A percentile compares a stretch with the other conserved stretches of the same genome.
These are phyloP conservation scores for Cinnamomum chago DNA, from an alignment of 164 flowering plant species.

Conservation along the genomic window DNA sequence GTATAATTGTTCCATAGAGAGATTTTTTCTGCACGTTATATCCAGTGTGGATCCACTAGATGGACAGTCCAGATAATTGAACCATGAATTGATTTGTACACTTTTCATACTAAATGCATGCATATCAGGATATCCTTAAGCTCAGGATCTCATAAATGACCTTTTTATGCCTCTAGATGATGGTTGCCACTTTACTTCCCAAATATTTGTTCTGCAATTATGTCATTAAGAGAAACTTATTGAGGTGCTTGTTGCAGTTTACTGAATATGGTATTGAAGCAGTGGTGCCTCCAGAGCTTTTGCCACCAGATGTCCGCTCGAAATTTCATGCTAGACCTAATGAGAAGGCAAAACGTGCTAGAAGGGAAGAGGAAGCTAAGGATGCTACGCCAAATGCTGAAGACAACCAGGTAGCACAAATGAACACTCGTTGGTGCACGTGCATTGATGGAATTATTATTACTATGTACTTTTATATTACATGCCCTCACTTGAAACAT, in stretches of 20 bases:
- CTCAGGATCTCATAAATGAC: not conserved
- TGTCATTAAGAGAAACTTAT: not conserved
- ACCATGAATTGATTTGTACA: too few relatives aligned
- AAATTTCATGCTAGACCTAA: conserved; percentile 67
- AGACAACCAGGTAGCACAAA: conserved; percentile 62
- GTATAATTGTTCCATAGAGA: too few relatives aligned
- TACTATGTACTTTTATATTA: too few relatives aligned
- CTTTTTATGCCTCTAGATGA: not conserved
- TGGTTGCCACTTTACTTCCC: too few relatives aligned
- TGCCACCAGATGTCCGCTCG: conserved; percentile 74
- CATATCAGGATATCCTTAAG: too few relatives aligned
- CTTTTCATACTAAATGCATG: too few relatives aligned
- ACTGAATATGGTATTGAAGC: conserved; percentile 91
- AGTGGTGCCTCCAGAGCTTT: conserved; percentile 84
- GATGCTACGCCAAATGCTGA: conserved; percentile 50
- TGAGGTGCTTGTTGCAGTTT: conserved; percentile 51
- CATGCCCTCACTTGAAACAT: too few relatives aligned
- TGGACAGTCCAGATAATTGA: too few relatives aligned
- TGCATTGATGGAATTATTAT: too few relatives aligned
- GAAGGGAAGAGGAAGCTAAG: conserved; percentile 71
- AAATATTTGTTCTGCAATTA: not conserved
- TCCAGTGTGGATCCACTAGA: too few relatives aligned
- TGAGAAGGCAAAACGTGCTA: conserved; percentile 84
- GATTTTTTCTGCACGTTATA: too few relatives aligned
- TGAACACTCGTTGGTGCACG: not conserved